Conservation (phyloP, 2,329 filamentous ascomycete species). For the Falciphora oryzae region DNA sequence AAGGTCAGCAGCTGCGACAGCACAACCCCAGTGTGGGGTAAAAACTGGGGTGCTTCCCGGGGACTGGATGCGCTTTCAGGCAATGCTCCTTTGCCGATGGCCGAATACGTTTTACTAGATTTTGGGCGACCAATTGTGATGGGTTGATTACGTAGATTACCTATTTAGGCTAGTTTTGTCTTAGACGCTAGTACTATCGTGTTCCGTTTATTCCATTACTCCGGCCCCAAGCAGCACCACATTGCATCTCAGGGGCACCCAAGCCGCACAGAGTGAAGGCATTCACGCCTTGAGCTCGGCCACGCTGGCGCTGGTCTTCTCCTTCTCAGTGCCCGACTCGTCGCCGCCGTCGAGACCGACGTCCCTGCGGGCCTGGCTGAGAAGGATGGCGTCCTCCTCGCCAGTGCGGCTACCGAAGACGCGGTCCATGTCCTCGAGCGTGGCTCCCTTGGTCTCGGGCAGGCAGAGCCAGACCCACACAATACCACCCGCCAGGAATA, state of each 20-base stretch:
- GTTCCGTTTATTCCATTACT: background rate
- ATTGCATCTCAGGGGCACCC: background rate
- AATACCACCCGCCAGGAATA: constrained; percentile 39
- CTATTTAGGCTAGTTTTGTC: background rate
- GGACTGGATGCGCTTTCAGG: background rate
- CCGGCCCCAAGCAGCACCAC: background rate
- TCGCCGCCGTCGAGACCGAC: constrained; percentile 15
- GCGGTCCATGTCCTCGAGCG: constrained; percentile 48
- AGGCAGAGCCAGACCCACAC: constrained; percentile 45
- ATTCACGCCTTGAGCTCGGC: background rate
- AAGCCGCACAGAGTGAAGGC: no score
- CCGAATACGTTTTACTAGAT: background rate
- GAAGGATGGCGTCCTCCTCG: constrained; percentile 20
- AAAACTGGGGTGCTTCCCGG: background rate
- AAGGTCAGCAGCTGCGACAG: background rate
- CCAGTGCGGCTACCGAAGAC: constrained; percentile 39
- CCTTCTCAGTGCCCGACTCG: background rate
- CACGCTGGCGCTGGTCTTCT: background rate
- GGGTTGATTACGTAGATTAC: background rate
- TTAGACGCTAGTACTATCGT: background rate
- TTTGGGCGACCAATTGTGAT: background rate
- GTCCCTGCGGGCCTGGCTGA: constrained; percentile 19
- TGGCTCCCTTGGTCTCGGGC: constrained; percentile 50
- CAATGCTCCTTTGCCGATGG: background rate
- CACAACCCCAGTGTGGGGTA: background rate